Conservation (phyloP, 768 basidiomycete genomes). For the Rhodotorula kratochvilovae region DNA sequence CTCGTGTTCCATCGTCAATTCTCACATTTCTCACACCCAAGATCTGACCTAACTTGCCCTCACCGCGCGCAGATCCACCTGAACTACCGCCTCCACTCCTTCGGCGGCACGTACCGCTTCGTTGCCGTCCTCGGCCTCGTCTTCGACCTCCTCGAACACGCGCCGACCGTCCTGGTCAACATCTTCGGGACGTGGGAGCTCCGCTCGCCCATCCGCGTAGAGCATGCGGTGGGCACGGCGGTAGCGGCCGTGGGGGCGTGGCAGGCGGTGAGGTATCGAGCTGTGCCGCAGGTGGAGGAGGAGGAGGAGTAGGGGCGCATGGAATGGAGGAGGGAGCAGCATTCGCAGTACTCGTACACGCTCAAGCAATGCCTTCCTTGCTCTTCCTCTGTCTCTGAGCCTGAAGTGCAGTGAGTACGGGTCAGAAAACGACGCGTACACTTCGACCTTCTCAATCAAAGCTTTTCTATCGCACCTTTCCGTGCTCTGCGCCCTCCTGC, state of each 20-base stretch:
- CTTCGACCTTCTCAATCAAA: too few relatives aligned
- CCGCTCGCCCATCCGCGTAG: not conserved
- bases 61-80: not conserved
- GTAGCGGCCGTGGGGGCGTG: not conserved
- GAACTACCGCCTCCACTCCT: not conserved
- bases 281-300: not conserved
- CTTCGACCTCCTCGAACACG: not conserved
- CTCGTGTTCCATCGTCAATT: too few relatives aligned
- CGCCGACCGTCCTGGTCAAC: not conserved
- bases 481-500: too few relatives aligned
- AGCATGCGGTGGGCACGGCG: not conserved
- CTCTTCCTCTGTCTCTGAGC: too few relatives aligned
- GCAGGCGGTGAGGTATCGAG: not conserved
- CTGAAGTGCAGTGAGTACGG: too few relatives aligned
- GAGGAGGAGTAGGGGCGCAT: too few relatives aligned
- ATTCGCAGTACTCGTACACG: too few relatives aligned
- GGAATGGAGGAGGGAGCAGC: not conserved
- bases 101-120: not conserved
- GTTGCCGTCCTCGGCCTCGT: not conserved
- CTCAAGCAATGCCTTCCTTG: too few relatives aligned
- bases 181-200: not conserved
- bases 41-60: too few relatives aligned
- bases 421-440: too few relatives aligned
- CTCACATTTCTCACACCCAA: too few relatives aligned
- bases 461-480: too few relatives aligned